Base-by-base conservation (phyloP, 179 eudicot species). In the Spinacia oleracea region DNA sequence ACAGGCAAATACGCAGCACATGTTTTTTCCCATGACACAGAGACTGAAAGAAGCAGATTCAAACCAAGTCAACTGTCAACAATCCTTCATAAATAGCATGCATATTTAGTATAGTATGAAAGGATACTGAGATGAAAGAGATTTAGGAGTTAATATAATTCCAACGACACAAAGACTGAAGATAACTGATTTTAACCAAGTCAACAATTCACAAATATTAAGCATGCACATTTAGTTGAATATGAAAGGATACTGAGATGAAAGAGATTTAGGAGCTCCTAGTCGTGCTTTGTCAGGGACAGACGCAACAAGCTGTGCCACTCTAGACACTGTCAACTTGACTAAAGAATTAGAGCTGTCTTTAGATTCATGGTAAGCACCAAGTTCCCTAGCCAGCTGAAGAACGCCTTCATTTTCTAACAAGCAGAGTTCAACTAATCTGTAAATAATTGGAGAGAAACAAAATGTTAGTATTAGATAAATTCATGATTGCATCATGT, bases 91-190 rank as follows among this genome's bases (percentile, higher is more conserved):
- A 45, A 20, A 6, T 50, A 48, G 60, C 40, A 51, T n/a, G 56
- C 59, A 70, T n/a, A 32, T 63, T 80, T 18, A 68, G 27, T 27
- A 29, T 31, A 63, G 70, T 35, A 50, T 38, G 45, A 74, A 77
- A 89, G 98, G 98, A 91, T 95, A 93, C 98, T 89, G 98, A 80
- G 98, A 83, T 50, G 98, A 90, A 73, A 95, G 92, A 84, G 92
- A 86, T 76, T 83, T 88, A 63, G 90, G 91, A 76, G 90, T 88
- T 82, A 83, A 81, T 66, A 46, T 4, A 35, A 35, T 27, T 31
- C 35, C 58, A 42, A 31, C 20, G 18, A 58, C 25, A 31, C 46
- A 59, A 29, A 31, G 46, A 64, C 21, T 18, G 2, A 27, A 73
- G 1, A 68, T 55, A 12, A 18, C 18, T 27, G 18, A 34, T n/a